These are phyloP conservation scores for Bruguiera parviflora DNA, from an alignment of 345 rosid genomes.

Conservation along the genomic window DNA sequence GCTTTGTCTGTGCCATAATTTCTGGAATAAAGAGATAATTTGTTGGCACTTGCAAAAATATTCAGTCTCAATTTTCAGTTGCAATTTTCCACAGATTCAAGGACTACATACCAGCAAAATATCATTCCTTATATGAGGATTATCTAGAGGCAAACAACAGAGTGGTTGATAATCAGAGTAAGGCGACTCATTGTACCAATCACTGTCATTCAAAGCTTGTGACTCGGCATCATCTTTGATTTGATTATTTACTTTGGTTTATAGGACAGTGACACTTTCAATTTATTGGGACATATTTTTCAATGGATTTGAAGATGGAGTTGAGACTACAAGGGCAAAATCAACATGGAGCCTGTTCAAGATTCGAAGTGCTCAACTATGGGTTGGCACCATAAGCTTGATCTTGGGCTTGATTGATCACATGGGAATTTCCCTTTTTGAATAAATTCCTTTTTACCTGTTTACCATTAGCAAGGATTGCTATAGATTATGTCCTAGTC, in stretches of 20 bases:
- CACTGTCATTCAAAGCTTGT: background rate
- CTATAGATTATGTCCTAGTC: no score
- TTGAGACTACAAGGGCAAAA: no score
- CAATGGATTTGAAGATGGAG: no score
- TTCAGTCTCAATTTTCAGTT: conserved; percentile 7
- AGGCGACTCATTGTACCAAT: conserved; percentile 8
- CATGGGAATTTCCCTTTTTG: no score
- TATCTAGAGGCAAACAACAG: conserved; percentile 45
- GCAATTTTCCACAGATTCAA: conserved; percentile 54
- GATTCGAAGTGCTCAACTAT: no score
- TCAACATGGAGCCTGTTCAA: no score
- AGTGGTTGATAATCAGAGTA: conserved; percentile 21
- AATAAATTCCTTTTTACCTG: no score
- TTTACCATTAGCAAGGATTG: no score
- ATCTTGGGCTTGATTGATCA: no score
- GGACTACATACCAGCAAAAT: conserved; percentile 71
- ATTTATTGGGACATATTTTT: no score
- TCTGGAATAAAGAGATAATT: background rate
- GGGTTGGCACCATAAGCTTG: no score
- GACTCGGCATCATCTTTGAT: background rate
- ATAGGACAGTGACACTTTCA: background rate
- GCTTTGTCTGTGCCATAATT: background rate
- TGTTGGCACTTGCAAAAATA: background rate
- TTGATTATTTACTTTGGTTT: background rate
- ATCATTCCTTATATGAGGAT: conserved; percentile 63